phyloP scores from a whole-genome alignment of 2,329 filamentous ascomycete genomes.

The Purpureocillium lavendulum region DNA sequence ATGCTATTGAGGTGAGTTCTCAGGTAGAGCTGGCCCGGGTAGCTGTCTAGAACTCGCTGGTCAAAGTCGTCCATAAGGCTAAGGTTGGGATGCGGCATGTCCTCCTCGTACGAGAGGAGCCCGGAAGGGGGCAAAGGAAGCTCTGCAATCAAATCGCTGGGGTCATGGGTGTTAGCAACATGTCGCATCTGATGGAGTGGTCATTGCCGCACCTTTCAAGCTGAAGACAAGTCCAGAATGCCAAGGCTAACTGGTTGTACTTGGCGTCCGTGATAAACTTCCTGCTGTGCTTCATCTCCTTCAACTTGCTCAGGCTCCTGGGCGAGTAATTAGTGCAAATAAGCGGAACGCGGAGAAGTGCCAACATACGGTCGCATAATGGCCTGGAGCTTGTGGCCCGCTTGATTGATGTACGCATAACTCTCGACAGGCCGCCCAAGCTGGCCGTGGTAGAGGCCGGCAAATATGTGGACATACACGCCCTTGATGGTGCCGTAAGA shows the following conservation, averaged over 20 bases:
- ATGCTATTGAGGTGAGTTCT: constrained; percentile 57
- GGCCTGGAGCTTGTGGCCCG: constrained; percentile 53
- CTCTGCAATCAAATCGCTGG: constrained; percentile 84
- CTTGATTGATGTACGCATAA: constrained; percentile 52
- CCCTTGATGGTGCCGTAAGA: constrained; percentile 73
- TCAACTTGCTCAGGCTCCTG: constrained; percentile 42
- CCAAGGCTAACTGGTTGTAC: constrained; percentile 59
- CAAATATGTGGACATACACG: constrained; percentile 77
- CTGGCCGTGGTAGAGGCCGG: constrained; percentile 83
- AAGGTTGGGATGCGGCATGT: constrained; percentile 59
- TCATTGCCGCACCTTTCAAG: constrained; percentile 63
- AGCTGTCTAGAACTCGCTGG: constrained; percentile 46
- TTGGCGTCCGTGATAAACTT: constrained; percentile 32
- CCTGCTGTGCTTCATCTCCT: constrained; percentile 26
- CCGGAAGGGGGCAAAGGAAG: constrained; percentile 56
- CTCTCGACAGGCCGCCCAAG: constrained; percentile 82
- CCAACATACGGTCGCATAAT: constrained; percentile 59
- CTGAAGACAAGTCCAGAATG: constrained; percentile 91
- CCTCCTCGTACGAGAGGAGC: constrained; percentile 51
- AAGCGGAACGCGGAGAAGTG: no score
- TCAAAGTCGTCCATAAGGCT: constrained; percentile 33
- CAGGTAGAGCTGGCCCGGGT: constrained; percentile 55
- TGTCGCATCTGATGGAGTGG: neutral
- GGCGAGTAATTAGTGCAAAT: neutral
- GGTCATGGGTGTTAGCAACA: no score